Conservation (phyloP, 371 early-diverging fungal species). For the Blakeslea trispora region DNA sequence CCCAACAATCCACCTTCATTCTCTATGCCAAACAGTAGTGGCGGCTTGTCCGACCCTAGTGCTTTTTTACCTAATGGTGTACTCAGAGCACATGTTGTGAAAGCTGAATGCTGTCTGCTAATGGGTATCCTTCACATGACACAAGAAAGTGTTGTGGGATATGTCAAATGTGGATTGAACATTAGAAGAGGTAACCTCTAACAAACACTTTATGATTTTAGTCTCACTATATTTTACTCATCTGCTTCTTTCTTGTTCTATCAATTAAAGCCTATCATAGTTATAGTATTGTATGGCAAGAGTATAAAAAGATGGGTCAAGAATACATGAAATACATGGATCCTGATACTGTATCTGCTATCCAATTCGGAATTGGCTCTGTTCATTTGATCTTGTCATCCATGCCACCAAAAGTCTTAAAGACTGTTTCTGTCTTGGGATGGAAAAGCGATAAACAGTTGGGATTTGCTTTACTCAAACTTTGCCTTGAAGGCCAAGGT, state of each 20-base stretch:
- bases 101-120: slow-evolving; percentile 54
- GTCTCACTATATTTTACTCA: neutral
- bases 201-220: neutral
- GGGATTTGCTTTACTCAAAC: slow-evolving; percentile 58
- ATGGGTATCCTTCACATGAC: slow-evolving; percentile 52
- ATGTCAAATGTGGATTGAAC: slow-evolving; percentile 56
- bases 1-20: slow-evolving; percentile 29
- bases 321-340: slow-evolving; percentile 48
- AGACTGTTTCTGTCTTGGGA: slow-evolving; percentile 54
- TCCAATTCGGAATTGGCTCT: slow-evolving; percentile 62
- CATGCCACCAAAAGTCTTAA: slow-evolving; percentile 59
- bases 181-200: slow-evolving; percentile 52
- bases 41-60: slow-evolving; percentile 19
- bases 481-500: slow-evolving; percentile 56
- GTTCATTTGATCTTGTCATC: slow-evolving; percentile 62
- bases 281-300: slow-evolving; percentile 53
- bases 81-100: slow-evolving; percentile 3
- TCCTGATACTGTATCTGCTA: slow-evolving; percentile 47
- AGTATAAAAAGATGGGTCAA: slow-evolving; percentile 55
- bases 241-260: too few relatives aligned
- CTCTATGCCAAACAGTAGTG: slow-evolving; percentile 23
- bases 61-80: slow-evolving; percentile 55
- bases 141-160: slow-evolving; percentile 53
- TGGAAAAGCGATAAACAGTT: slow-evolving; percentile 61
- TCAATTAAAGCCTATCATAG: slow-evolving; percentile 41